Conservation (phyloP, 169 alveolate genomes). For the Plasmodium vivax region DNA sequence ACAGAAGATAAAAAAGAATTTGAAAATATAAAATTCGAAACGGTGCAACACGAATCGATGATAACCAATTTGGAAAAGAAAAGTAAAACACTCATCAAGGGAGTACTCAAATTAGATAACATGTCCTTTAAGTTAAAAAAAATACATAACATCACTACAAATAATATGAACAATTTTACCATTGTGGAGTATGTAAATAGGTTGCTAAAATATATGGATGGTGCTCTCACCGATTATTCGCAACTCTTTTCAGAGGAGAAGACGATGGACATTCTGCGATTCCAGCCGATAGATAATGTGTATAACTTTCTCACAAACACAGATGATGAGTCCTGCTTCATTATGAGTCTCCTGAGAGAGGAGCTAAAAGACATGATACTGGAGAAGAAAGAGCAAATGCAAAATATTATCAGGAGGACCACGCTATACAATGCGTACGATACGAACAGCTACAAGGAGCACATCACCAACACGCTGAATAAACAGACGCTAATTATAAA, state of each 20-base stretch:
- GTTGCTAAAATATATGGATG: constrained; percentile 45
- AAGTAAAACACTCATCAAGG: constrained; percentile 53
- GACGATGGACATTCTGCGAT: constrained; percentile 54
- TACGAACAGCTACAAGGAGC: constrained; percentile 45
- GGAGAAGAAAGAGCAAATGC: constrained; percentile 66
- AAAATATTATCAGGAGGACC: constrained; percentile 33
- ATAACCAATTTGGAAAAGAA: constrained; percentile 50
- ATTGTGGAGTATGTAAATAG: constrained; percentile 40
- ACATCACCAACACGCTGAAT: constrained; percentile 28
- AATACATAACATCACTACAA: constrained; percentile 20
- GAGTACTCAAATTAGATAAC: constrained; percentile 65
- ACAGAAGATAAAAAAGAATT: constrained; percentile 69
- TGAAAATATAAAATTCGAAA: constrained; percentile 71
- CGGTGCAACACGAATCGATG: constrained; percentile 58
- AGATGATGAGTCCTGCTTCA: constrained; percentile 65
- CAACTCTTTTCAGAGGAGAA: constrained; percentile 26
- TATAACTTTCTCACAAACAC: constrained; percentile 21
- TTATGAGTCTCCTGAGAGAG: constrained; percentile 36
- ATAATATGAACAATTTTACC: constrained; percentile 54
- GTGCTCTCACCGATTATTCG: constrained; percentile 9
- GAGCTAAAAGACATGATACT: constrained; percentile 51
- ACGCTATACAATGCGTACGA: constrained; percentile 11
- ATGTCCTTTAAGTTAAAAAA: constrained; percentile 46
- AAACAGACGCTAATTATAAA: constrained; percentile 46
- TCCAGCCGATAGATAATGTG: constrained; percentile 10